Evolutionary conservation across 306 rosid genomes (phyloP), one percentile per base, ranked within the genome.

Genomic region (Inga leiocalycina): DNA sequence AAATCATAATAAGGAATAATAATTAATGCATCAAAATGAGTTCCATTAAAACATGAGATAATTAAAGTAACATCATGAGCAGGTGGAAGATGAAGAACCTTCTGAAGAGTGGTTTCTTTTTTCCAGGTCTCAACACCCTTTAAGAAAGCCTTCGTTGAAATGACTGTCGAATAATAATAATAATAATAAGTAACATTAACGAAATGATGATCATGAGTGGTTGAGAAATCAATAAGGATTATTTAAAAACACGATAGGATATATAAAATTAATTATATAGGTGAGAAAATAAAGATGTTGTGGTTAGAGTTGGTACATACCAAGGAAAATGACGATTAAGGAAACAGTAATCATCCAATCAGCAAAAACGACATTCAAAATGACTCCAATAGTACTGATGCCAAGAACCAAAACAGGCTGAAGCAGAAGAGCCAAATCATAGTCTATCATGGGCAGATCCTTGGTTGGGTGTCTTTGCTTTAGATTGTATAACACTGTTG

Each of bases 391-490:
- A 27, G 30, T 83, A 82, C 95, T 93, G 82, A 93, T 91, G 70
- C 97, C 97, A 43, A 91, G 88, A 91, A 91, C 88, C 64, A 91
- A 88, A 94, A 93, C 84, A 34, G 97, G 97, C 84, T 93, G 95
- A 76, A 93, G 88, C 64, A 93, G 94, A 87, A 91, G 85, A 6
- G 97, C 94, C 48, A 93, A 70, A 45, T 91, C 93, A 85, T 93
- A 93, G 79, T 93, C 95, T 51, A 93, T 91, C 14, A 93, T 80
- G 27, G 97, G 93, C 76, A 90, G 78, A 39, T 91, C 94, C 68
- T 90, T 87, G 22, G 97, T 89, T 52, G 97, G 95, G 67, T 93
- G 97, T 75, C 90, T 90, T 46, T 90, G 87, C 83, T 70, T 89
- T 74, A 93, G 32, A 54, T 90, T 93, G 87, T 89, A 93, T 82